Base-by-base conservation (phyloP, 2,329 filamentous ascomycete genomes). In the Cladobotryum protrusum region DNA sequence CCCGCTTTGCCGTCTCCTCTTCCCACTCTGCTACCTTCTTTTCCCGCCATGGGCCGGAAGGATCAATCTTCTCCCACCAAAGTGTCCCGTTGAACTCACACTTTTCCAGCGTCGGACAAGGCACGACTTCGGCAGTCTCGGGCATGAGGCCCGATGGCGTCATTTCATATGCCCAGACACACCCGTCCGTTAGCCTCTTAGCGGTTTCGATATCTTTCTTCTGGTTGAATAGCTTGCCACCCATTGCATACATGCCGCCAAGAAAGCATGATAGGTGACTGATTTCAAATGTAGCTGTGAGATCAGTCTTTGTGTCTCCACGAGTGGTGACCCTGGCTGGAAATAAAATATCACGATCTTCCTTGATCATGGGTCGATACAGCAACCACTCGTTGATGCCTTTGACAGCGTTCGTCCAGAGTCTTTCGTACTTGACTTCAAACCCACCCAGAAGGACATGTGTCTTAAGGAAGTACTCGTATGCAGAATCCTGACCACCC, bases 391-490 rank as follows among this genome's bases (percentile, higher is more conserved):
- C 76, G 56, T 86, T 86, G 34, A 85, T 80, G 0, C 82, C 82
- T 5, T 85, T 79, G 29, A 85, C 78, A 4, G 82, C 78, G 50
- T 79, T 79, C 51, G 85, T 75, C 63, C 95, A 89, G 68, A 95
- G 78, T 17, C 76, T 77, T 53, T 77, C 74, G 65, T 95, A 95
- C 63, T 89, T 87, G 29, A 76, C 70, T 54, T 85, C 81, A 1
- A 83, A 74, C 1, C 89, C 90, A 50, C 88, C 87, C 2, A 95
- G 78, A 5, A 95, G 77, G 12, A 93, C 70, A 61, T 85, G 86
- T 61, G 72, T 61, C 71, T 86, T 86, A 50, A 82, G 75, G 56
- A 86, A 83, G 60, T 87, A 87, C 54, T 87, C 83, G 56, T 87
- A 87, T 0, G 82, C 77, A n/a, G 83, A 86, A 60, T 87, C 83